These are phyloP conservation scores for Marasmius oreades DNA, from an alignment of 1,284 basidiomycete genomes.

Conservation along the genomic window DNA sequence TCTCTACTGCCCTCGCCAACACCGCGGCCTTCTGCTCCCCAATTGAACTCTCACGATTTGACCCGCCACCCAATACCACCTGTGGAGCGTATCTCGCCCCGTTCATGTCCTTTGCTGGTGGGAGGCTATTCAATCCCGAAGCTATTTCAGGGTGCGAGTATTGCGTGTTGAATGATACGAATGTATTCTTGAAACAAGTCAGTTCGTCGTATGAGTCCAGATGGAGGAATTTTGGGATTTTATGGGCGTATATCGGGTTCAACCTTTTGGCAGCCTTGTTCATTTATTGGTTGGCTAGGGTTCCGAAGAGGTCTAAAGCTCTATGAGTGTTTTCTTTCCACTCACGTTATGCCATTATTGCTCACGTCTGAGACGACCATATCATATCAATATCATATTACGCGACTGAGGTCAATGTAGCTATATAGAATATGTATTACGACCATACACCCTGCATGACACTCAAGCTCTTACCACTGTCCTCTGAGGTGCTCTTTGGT, in stretches of 20 bases:
- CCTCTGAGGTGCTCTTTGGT: too few relatives aligned
- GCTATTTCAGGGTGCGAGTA: constrained; percentile 53
- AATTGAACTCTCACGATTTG: constrained; percentile 40
- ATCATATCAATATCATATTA: too few relatives aligned
- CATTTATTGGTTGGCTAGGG: constrained; percentile 18
- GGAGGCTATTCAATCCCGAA: constrained; percentile 63
- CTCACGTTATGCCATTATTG: not conserved
- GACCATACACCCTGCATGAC: too few relatives aligned
- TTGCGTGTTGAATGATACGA: constrained; percentile 49
- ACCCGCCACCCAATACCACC: constrained; percentile 59
- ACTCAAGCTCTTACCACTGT: too few relatives aligned
- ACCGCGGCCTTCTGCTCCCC: constrained; percentile 30
- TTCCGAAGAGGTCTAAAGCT: constrained; percentile 14
- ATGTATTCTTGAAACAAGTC: constrained; percentile 46
- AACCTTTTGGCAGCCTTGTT: constrained; percentile 16
- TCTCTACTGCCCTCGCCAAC: constrained; percentile 28
- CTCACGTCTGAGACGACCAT: too few relatives aligned
- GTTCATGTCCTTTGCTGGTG: constrained; percentile 54
- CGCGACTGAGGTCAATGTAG: too few relatives aligned
- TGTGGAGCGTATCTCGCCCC: constrained; percentile 57
- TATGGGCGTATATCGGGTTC: constrained; percentile 54
- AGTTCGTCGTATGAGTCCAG: constrained; percentile 38
- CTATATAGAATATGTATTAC: too few relatives aligned
- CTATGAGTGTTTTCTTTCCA: too few relatives aligned
- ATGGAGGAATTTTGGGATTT: constrained; percentile 64